Evolutionary conservation across 441 rosid genomes (phyloP), one percentile per base, ranked within the genome.

Genomic region (Pelargonium exstipulatum): DNA sequence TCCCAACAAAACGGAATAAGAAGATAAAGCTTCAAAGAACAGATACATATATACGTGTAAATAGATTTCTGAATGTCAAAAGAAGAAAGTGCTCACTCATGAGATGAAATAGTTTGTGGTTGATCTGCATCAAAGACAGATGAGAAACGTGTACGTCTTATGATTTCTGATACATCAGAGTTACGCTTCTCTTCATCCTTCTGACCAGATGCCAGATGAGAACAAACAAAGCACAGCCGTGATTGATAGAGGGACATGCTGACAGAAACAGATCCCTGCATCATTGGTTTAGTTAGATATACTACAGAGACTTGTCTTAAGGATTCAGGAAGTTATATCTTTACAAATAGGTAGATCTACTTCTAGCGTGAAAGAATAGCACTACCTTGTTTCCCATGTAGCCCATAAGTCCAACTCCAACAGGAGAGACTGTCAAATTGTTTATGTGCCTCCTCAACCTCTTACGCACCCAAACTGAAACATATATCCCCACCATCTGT

Each of bases 321-420:
- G n/a, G n/a, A n/a, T n/a, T n/a, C n/a, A n/a, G n/a, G n/a, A n/a
- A n/a, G n/a, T n/a, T n/a, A n/a, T n/a, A n/a, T n/a, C n/a, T n/a
- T n/a, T n/a, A n/a, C n/a, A n/a, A n/a, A n/a, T n/a, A n/a, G n/a
- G n/a, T n/a, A n/a, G n/a, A n/a, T n/a, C n/a, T n/a, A n/a, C n/a
- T n/a, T n/a, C 37, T 32, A 32, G 37, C 51, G 14, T 49, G 29
- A 58, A 58, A 58, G 24, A 26, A 58, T 58, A 58, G 62, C 35
- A 20, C 35, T 89, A 95, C 99, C 96, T 95, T 95, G 86, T 95
- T 95, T 76, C 99, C 99, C 95, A 95, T 83, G 83, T 90, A 95
- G 35, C 99, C 99, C 99, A 95, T 95, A 32, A 95, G 88, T 35
- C 99, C 99, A 69, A 95, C 89, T 75, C 99, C 99, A 46, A 95